A percentile compares a stretch with the other conserved stretches of the same genome.
phyloP scores from a whole-genome alignment of 129 eudicot genomes.

The Chrysanthemum makinoi region DNA sequence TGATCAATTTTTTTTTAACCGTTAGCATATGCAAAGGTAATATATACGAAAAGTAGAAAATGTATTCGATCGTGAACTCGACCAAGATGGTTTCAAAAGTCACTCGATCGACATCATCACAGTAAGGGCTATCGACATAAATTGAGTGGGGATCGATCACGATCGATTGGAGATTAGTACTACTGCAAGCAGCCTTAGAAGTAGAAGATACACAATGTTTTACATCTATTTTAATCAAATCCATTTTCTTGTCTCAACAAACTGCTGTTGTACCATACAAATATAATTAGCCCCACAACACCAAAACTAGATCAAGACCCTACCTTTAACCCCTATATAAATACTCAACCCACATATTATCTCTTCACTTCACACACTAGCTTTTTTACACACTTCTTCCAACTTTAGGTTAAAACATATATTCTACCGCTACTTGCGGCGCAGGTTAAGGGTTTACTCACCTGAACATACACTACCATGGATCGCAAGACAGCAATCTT shows the following conservation, averaged over 20 bases:
- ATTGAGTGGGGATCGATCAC: no score
- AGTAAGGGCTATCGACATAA: no score
- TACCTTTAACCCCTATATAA: slow-evolving; percentile 19
- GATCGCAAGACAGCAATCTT: slow-evolving; percentile 35
- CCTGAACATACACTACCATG: slow-evolving; percentile 35
- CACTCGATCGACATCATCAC: no score
- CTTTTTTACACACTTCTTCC: slow-evolving; percentile 15
- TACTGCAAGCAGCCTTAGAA: no score
- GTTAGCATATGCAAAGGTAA: no score
- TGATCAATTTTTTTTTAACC: no score
- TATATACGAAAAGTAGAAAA: no score
- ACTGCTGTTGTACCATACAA: slow-evolving; percentile 27
- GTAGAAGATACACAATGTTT: no score
- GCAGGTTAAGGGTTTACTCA: slow-evolving; percentile 28
- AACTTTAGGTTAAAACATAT: slow-evolving; percentile 16
- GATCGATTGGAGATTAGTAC: no score
- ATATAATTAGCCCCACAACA: slow-evolving; percentile 27
- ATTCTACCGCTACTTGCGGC: slow-evolving; percentile 9
- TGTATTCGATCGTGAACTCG: no score
- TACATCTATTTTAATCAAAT: neutral
- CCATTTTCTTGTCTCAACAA: slow-evolving; percentile 21
- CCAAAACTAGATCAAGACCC: slow-evolving; percentile 28
- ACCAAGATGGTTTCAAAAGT: no score
- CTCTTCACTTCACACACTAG: slow-evolving; percentile 21
- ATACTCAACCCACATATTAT: neutral